Percentiles rank a stretch among this genome's conserved stretches.
Evolutionary conservation across 768 basidiomycete species (phyloP).

Genomic region (Lactarius sp.): DNA sequence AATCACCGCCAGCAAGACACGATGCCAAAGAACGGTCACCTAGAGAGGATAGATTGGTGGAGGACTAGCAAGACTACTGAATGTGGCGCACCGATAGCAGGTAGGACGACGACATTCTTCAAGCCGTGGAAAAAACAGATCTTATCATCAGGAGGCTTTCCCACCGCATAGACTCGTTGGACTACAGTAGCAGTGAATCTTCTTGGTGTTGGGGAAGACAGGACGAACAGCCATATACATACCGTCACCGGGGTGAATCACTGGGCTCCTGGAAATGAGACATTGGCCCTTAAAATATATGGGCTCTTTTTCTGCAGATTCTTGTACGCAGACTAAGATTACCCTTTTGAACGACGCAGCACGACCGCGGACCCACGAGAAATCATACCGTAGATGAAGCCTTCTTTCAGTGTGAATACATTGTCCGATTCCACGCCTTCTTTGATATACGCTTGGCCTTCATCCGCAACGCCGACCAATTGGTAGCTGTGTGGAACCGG

Average conservation of each 20-base stretch:
- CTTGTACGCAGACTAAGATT: constrained; percentile 22
- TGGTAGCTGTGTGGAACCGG: constrained; percentile 60
- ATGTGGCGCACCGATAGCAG: constrained; percentile 3
- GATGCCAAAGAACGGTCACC: constrained; percentile 62
- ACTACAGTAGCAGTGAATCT: constrained; percentile 11
- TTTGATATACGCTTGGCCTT: constrained; percentile 39
- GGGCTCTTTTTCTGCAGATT: constrained; percentile 11
- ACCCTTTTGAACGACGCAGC: not conserved
- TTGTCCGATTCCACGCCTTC: constrained; percentile 10
- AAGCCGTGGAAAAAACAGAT: constrained; percentile 25
- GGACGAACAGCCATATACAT: not conserved
- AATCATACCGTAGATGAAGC: constrained; percentile 17
- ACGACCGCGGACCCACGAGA: no score
- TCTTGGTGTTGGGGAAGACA: not conserved
- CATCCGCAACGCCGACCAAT: constrained; percentile 79
- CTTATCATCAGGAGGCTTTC: constrained; percentile 28
- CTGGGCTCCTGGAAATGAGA: constrained; percentile 32
- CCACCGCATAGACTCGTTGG: constrained; percentile 30
- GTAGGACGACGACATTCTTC: constrained; percentile 31
- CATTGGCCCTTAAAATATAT: constrained; percentile 8
- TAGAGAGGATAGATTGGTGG: constrained; percentile 28
- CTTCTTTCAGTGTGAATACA: constrained; percentile 17
- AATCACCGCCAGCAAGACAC: constrained; percentile 67
- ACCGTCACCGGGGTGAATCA: constrained; percentile 36
- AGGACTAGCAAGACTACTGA: fast-evolving